Percentiles rank a stretch among this genome's conserved stretches.
phyloP scores from a whole-genome alignment of 345 rosid genomes.

The Psidium friedrichsthalianum region DNA sequence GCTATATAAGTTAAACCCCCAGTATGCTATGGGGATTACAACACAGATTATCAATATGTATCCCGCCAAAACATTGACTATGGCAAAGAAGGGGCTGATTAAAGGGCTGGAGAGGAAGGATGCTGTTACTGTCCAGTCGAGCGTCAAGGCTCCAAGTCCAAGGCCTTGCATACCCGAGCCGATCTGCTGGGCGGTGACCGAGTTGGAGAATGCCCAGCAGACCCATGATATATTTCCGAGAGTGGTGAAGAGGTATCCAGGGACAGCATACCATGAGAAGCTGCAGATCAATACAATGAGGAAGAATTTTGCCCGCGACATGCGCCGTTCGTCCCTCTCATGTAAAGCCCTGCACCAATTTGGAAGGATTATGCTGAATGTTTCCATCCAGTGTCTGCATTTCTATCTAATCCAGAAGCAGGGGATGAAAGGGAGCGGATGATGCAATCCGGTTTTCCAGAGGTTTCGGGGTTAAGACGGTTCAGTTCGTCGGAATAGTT shows the following conservation, averaged over 20 bases:
- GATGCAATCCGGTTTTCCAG: not conserved
- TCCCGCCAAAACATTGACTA: conserved; percentile 54
- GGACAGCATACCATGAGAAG: conserved; percentile 62
- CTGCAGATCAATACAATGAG: conserved; percentile 63
- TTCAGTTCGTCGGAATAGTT: not conserved
- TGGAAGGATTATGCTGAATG: too few relatives aligned
- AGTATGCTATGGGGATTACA: conserved; percentile 50
- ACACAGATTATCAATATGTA: conserved; percentile 51
- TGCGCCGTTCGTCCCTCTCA: conserved; percentile 55
- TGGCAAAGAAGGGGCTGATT: conserved; percentile 83
- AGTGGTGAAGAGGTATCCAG: conserved; percentile 78
- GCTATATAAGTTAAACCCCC: conserved; percentile 55
- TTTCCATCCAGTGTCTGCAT: too few relatives aligned
- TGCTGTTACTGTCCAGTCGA: conserved; percentile 73
- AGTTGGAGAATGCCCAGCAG: conserved; percentile 77
- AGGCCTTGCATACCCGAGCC: conserved; percentile 87
- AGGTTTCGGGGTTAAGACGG: not conserved
- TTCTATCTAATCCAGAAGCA: not conserved
- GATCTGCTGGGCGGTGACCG: conserved; percentile 77
- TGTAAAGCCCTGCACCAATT: conserved; percentile 57
- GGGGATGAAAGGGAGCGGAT: not conserved
- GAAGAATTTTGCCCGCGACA: conserved; percentile 82
- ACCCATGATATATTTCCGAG: conserved; percentile 80
- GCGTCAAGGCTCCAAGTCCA: conserved; percentile 73
- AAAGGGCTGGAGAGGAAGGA: conserved; percentile 90